phyloP scores from a whole-genome alignment of 2,329 filamentous ascomycete species.

The Xylariomycetidae sp. region DNA sequence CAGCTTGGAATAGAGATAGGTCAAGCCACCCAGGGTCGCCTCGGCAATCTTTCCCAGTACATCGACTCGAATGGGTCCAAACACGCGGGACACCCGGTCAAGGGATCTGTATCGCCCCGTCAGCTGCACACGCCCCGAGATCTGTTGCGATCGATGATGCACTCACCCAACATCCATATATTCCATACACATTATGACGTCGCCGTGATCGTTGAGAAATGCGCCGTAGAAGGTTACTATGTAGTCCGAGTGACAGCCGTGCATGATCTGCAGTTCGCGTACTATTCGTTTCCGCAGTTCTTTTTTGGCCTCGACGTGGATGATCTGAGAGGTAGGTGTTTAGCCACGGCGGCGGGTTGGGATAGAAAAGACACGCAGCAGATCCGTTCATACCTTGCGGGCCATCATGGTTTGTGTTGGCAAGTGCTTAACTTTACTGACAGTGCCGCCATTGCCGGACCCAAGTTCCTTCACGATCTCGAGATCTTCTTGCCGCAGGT shows the following conservation, averaged over 20 bases:
- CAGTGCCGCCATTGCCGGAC: constrained; percentile 93
- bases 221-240: constrained; percentile 98
- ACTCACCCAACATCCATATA: constrained; percentile 98
- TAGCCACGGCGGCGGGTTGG: too few species aligned
- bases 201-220: constrained; percentile 92
- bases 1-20: constrained; percentile 91
- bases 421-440: constrained; percentile 95
- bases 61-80: constrained; percentile 91
- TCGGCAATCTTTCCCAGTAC: constrained; percentile 97
- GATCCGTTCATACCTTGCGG: constrained; percentile 90
- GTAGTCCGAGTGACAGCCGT: constrained; percentile 93
- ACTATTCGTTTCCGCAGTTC: constrained; percentile 97
- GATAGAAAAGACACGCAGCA: too few species aligned
- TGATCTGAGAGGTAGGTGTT: too few species aligned
- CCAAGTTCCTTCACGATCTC: constrained; percentile 92
- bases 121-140: constrained; percentile 13
- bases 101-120: constrained; percentile 60
- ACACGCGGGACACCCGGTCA: constrained; percentile 89
- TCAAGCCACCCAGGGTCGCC: constrained; percentile 86
- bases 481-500: constrained; percentile 86
- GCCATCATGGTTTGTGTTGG: constrained; percentile 97
- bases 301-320: constrained; percentile 96
- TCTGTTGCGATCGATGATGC: constrained; percentile 1
- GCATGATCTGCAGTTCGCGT: constrained; percentile 95
- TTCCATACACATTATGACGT: constrained; percentile 99